Evolutionary conservation across 148 eudicot genomes (phyloP).

Genomic region (Fallopia convolvulus): DNA sequence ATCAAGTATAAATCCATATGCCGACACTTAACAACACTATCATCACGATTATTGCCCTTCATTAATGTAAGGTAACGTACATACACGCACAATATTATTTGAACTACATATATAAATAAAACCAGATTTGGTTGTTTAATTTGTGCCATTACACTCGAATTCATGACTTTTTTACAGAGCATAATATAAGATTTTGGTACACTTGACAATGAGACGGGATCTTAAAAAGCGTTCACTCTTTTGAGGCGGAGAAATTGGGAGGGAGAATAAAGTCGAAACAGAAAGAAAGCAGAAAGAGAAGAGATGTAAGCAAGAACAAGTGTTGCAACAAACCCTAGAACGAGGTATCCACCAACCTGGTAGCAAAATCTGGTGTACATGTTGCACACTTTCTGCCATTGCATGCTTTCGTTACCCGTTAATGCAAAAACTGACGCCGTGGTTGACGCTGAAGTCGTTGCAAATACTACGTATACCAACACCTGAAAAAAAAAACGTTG

Average conservation of each 20-base stretch:
- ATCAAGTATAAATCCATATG: background rate
- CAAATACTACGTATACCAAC: slow-evolving; percentile 44
- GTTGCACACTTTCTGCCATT: slow-evolving; percentile 68
- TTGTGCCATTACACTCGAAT: too few relatives aligned
- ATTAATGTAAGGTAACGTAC: background rate
- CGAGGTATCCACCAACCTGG: slow-evolving; percentile 45
- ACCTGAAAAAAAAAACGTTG: slow-evolving; percentile 21
- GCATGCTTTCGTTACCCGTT: slow-evolving; percentile 27
- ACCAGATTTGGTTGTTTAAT: background rate
- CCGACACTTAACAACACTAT: background rate
- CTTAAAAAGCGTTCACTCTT: background rate
- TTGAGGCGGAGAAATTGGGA: slow-evolving; percentile 17
- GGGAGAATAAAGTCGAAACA: slow-evolving; percentile 65
- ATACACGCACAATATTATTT: background rate
- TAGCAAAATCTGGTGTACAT: slow-evolving; percentile 45
- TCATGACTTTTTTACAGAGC: too few relatives aligned
- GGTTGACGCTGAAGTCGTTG: slow-evolving; percentile 26
- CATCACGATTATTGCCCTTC: background rate
- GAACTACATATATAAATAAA: background rate
- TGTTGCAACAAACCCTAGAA: slow-evolving; percentile 29
- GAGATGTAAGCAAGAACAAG: slow-evolving; percentile 32
- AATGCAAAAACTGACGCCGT: slow-evolving; percentile 31
- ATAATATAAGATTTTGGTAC: too few relatives aligned
- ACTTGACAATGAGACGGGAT: too few relatives aligned
- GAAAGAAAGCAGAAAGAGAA: slow-evolving; percentile 38